A percentile compares a stretch with the other conserved stretches of the same genome.
These are phyloP conservation scores for Liriodendron chinense DNA, from an alignment of 164 flowering plant genomes.

Conservation along the genomic window DNA sequence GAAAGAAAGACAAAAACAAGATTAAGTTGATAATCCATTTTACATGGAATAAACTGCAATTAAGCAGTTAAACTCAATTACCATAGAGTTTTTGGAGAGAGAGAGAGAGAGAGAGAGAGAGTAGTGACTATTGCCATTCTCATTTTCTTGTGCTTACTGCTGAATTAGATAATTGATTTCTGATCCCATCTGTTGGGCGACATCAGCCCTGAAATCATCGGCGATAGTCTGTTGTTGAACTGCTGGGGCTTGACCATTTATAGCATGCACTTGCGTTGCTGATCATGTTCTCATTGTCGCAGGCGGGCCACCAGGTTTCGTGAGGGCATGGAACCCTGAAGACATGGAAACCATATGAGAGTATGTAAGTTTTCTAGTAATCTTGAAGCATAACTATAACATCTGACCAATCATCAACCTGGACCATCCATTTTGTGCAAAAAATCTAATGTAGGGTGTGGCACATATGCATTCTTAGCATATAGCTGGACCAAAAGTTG, in stretches of 20 bases:
- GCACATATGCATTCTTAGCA: no score
- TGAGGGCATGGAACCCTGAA: background rate
- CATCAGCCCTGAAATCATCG: background rate
- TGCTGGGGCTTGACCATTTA: background rate
- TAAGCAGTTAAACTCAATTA: background rate
- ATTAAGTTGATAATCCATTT: background rate
- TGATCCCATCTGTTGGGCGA: background rate
- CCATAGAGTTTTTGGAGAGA: background rate
- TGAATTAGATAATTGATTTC: background rate
- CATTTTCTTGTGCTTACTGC: background rate
- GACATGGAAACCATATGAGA: background rate
- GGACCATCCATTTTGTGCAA: no score
- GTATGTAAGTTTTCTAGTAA: background rate
- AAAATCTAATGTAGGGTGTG: no score
- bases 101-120: background rate
- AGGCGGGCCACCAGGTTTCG: conserved; percentile 1
- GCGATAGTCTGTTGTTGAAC: background rate
- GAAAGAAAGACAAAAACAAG: no score
- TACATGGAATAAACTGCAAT: background rate
- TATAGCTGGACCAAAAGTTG: no score
- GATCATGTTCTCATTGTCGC: background rate
- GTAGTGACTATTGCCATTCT: background rate
- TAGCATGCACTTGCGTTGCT: background rate
- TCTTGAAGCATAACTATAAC: background rate
- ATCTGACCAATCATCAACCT: no score